Evolutionary conservation across 306 rosid species (phyloP).

Genomic region (Urtica urens): DNA sequence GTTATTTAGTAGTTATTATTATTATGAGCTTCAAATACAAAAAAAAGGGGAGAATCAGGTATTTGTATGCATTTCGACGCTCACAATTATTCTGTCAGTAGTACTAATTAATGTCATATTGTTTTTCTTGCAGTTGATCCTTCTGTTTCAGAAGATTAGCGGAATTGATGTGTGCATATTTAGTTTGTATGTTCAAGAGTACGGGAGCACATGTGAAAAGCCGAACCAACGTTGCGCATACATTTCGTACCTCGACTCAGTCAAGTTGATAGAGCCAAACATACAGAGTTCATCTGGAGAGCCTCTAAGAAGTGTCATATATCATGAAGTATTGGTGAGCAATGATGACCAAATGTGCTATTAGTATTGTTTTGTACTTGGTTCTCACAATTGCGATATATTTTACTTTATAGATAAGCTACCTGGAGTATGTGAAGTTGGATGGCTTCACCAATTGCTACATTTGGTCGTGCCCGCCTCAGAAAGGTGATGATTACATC

Average conservation of each 20-base stretch:
- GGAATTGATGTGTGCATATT: constrained; percentile 65
- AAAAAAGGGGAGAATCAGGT: not conserved
- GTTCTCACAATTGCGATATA: not conserved
- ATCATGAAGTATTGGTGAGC: constrained; percentile 67
- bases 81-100: not conserved
- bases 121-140: constrained; percentile 37
- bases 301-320: constrained; percentile 63
- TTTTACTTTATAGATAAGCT: constrained; percentile 41
- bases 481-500: constrained; percentile 48
- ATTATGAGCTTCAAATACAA: too few species aligned
- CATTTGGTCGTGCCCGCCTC: constrained; percentile 60
- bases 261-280: constrained; percentile 51
- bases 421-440: constrained; percentile 58
- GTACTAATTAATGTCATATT: not conserved
- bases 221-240: constrained; percentile 52
- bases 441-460: constrained; percentile 52
- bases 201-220: constrained; percentile 44
- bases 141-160: constrained; percentile 60
- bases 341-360: too few species aligned
- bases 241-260: constrained; percentile 58
- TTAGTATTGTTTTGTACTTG: not conserved
- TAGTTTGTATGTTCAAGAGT: constrained; percentile 55
- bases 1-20: too few species aligned
- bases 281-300: constrained; percentile 27
- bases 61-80: not conserved